A percentile compares a stretch with the other conserved stretches of the same genome.
These are phyloP conservation scores for Anisogramma anomala DNA, from an alignment of 2,329 filamentous ascomycete species.

Conservation along the genomic window DNA sequence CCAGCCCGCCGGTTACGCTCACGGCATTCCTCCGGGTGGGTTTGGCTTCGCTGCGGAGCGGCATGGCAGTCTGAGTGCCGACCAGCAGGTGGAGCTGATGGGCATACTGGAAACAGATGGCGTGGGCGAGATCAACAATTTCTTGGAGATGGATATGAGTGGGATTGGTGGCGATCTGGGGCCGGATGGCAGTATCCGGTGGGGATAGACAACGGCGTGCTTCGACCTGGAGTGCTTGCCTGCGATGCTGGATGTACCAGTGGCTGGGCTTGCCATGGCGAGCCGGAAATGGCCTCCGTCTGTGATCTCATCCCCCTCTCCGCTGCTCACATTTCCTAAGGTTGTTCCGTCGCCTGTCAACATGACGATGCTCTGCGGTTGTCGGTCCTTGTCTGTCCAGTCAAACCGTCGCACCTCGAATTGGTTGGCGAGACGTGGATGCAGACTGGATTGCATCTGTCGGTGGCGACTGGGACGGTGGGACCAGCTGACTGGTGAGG, in stretches of 20 bases:
- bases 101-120: slow-evolving; percentile 62
- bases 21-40: slow-evolving; percentile 12
- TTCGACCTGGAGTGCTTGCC: not conserved
- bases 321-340: no score
- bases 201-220: slow-evolving; percentile 3
- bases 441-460: no score
- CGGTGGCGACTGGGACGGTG: no score
- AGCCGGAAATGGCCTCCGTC: no score
- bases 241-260: no score
- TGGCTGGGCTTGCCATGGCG: not conserved
- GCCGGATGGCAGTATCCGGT: slow-evolving; percentile 12
- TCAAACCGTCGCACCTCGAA: no score
- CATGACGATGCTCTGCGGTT: no score
- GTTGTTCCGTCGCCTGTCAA: no score
- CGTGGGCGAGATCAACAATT: slow-evolving; percentile 48
- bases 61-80: slow-evolving; percentile 61
- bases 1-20: slow-evolving; percentile 10
- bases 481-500: no score
- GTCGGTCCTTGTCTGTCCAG: no score
- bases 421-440: no score
- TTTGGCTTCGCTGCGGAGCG: slow-evolving; percentile 33
- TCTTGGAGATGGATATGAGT: slow-evolving; percentile 35
- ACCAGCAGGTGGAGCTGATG: slow-evolving; percentile 77
- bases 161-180: slow-evolving; percentile 17
- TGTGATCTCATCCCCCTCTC: no score